Percentiles rank a stretch among this genome's conserved stretches.
Evolutionary conservation across 345 rosid species (phyloP).

Genomic region (Populus davidiana): DNA sequence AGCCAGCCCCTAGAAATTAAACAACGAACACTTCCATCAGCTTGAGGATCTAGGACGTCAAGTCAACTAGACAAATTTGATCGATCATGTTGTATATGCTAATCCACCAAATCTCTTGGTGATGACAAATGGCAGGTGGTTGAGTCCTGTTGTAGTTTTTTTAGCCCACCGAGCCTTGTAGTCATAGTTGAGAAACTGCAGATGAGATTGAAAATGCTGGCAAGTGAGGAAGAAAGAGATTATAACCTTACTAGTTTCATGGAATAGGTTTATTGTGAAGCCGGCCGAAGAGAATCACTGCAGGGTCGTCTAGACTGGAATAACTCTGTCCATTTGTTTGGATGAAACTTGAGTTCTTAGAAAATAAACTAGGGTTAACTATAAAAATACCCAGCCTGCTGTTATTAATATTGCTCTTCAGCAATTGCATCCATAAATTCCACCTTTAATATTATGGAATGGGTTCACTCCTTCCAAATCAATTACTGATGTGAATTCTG

Average conservation of each 20-base stretch:
- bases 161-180: constrained; percentile 33
- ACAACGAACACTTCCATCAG: constrained; percentile 34
- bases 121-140: neutral
- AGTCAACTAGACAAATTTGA: too few relatives aligned
- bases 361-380: too few relatives aligned
- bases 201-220: constrained; percentile 24
- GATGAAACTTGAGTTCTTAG: too few relatives aligned
- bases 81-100: too few relatives aligned
- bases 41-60: constrained; percentile 10
- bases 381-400: too few relatives aligned
- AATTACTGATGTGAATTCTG: too few relatives aligned
- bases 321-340: constrained; percentile 12
- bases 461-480: too few relatives aligned
- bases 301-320: constrained; percentile 25
- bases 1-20: constrained; percentile 30
- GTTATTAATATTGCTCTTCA: too few relatives aligned
- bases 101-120: too few relatives aligned
- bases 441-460: too few relatives aligned
- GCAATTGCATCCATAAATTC: too few relatives aligned
- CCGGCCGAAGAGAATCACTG: constrained; percentile 41
- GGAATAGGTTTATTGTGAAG: constrained; percentile 38
- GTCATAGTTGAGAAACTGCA: constrained; percentile 38
- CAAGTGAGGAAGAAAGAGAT: constrained; percentile 47
- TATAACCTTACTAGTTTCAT: constrained; percentile 41
- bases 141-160: constrained; percentile 27